Evolutionary conservation across 2,329 filamentous ascomycete genomes (phyloP).

Genomic region (Pseudogymnoascus sp.): DNA sequence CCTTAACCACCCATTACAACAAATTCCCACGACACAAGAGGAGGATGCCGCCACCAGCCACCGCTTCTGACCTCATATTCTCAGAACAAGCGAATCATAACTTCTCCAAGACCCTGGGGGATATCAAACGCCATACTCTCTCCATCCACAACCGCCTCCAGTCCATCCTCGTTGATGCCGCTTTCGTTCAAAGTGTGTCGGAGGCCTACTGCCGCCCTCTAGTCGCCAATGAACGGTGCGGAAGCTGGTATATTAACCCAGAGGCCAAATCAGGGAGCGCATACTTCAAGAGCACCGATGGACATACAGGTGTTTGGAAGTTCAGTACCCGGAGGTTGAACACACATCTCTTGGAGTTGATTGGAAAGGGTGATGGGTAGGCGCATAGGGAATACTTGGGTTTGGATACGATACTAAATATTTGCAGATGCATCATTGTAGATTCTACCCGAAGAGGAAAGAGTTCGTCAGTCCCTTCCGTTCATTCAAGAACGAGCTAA

Average conservation of each 20-base stretch:
- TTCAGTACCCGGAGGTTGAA: constrained; percentile 84
- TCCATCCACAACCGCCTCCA: constrained; percentile 72
- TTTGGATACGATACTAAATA: neutral
- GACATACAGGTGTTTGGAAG: constrained; percentile 82
- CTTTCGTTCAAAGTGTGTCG: constrained; percentile 60
- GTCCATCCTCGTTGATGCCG: constrained; percentile 69
- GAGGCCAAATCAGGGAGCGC: constrained; percentile 60
- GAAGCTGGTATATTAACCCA: constrained; percentile 84
- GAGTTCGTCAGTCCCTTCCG: constrained; percentile 39
- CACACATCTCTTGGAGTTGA: constrained; percentile 64
- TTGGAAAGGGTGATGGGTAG: constrained; percentile 60
- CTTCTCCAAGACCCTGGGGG: constrained; percentile 60
- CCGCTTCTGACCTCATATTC: constrained; percentile 38
- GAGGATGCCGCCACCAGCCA: constrained; percentile 33
- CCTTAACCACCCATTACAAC: neutral
- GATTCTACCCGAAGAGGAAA: constrained; percentile 92
- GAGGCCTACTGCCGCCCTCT: constrained; percentile 54
- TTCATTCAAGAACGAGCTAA: constrained; percentile 15
- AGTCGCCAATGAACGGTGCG: constrained; percentile 89
- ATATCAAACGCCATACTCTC: constrained; percentile 68
- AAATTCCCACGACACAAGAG: neutral
- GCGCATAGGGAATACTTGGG: constrained; percentile 19
- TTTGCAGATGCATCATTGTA: constrained; percentile 64
- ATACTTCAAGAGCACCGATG: constrained; percentile 98
- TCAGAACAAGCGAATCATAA: constrained; percentile 48